Evolutionary conservation across 441 rosid species (phyloP).

Genomic region (Populus tomentosa): DNA sequence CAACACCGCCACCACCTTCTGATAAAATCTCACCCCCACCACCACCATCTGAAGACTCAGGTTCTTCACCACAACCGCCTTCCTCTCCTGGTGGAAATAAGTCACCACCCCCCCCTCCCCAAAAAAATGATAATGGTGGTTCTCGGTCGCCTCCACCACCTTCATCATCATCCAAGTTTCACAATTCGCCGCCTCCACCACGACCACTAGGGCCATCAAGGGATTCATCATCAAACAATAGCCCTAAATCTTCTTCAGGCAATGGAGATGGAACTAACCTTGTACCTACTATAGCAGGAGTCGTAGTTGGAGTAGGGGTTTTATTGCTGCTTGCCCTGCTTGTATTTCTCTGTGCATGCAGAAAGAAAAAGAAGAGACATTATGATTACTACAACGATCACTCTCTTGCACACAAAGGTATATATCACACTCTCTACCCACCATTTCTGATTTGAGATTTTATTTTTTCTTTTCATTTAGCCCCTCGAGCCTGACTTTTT

Average conservation of each 20-base stretch:
- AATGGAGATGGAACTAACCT: neutral
- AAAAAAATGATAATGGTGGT: neutral
- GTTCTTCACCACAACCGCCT: slow-evolving; percentile 36
- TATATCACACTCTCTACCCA: neutral
- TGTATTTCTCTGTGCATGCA: slow-evolving; percentile 31
- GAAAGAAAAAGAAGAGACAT: slow-evolving; percentile 43
- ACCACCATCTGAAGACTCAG: slow-evolving; percentile 9
- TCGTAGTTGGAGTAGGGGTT: slow-evolving; percentile 37
- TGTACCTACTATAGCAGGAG: slow-evolving; percentile 38
- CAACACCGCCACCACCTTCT: slow-evolving; percentile 2
- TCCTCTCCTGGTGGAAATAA: slow-evolving; percentile 23
- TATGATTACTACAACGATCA: slow-evolving; percentile 38
- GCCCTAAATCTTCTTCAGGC: neutral
- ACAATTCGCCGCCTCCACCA: slow-evolving; percentile 19
- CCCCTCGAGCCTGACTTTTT: neutral
- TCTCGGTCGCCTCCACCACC: slow-evolving; percentile 25
- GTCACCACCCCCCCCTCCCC: slow-evolving; percentile 22
- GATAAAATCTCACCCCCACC: slow-evolving; percentile 12
- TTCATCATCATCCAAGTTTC: slow-evolving; percentile 12
- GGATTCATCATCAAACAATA: slow-evolving; percentile 2
- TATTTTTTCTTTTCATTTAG: neutral
- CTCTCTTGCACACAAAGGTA: slow-evolving; percentile 24
- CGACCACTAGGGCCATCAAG: slow-evolving; percentile 19
- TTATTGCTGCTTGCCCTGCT: slow-evolving; percentile 37
- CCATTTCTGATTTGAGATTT: neutral